A percentile compares a stretch with the other conserved stretches of the same genome.
These are phyloP conservation scores for Heliosperma pusillum DNA, from an alignment of 148 eudicot species.

Conservation along the genomic window DNA sequence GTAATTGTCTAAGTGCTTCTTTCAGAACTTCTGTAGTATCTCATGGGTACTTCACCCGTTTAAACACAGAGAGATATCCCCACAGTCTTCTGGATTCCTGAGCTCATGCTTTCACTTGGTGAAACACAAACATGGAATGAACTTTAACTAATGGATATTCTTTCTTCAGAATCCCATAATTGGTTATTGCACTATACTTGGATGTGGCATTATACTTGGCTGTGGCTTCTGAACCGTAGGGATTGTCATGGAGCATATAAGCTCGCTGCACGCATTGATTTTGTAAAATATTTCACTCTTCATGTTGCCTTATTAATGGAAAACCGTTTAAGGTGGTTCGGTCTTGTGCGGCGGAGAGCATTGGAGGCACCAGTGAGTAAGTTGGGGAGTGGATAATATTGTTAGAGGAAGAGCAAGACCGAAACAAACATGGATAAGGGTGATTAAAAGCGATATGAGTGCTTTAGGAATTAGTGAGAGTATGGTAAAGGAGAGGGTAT, in stretches of 20 bases:
- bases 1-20: not conserved
- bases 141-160: not conserved
- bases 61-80: not conserved
- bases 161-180: not conserved
- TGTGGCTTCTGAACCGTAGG: not conserved
- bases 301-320: not conserved
- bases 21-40: not conserved
- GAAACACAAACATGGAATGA: not conserved
- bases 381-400: too few species aligned
- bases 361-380: too few species aligned
- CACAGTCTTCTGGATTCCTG: not conserved
- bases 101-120: conserved; percentile 12
- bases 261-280: not conserved
- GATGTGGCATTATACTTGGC: too few species aligned
- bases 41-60: not conserved
- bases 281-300: not conserved
- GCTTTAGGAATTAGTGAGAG: too few species aligned
- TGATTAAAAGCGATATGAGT: too few species aligned
- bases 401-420: too few species aligned
- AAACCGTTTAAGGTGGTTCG: too few species aligned
- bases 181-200: not conserved
- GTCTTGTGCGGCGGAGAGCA: too few species aligned
- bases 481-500: too few species aligned
- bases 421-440: too few species aligned
- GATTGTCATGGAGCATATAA: not conserved